A percentile compares a stretch with the other conserved stretches of the same genome.
These are phyloP conservation scores for Lippia alba DNA, from an alignment of 305 asterid species.

Conservation along the genomic window DNA sequence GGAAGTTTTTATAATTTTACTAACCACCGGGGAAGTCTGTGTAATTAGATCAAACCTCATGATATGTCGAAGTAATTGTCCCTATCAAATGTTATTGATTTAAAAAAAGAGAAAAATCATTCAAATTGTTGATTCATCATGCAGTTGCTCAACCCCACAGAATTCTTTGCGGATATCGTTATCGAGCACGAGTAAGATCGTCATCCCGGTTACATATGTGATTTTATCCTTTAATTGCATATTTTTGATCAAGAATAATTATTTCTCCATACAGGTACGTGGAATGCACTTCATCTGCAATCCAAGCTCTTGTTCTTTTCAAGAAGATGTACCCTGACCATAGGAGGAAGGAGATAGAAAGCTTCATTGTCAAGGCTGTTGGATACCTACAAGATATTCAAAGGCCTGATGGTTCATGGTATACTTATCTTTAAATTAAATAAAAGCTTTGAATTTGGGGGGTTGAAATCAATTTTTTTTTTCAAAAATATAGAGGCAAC, in stretches of 20 bases:
- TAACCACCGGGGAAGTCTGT: no score
- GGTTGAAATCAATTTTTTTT: no score
- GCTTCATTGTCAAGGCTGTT: constrained; percentile 50
- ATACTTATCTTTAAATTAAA: constrained; percentile 1
- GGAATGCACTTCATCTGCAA: constrained; percentile 73
- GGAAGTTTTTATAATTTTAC: no score
- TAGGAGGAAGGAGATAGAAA: constrained; percentile 59
- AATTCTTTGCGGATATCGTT: constrained; percentile 64
- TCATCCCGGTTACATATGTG: background rate
- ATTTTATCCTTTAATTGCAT: background rate
- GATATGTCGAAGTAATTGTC: no score
- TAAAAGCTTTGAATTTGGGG: background rate
- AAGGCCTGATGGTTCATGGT: constrained; percentile 85
- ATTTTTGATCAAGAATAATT: constrained; percentile 2
- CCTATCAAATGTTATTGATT: background rate
- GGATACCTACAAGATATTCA: constrained; percentile 62
- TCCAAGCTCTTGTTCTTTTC: constrained; percentile 67
- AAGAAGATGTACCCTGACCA: constrained; percentile 65
- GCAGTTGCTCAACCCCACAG: constrained; percentile 78
- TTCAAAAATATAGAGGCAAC: no score
- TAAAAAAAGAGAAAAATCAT: background rate
- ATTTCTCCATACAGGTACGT: constrained; percentile 50
- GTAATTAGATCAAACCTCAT: no score
- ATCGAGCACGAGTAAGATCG: constrained; percentile 79
- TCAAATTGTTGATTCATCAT: background rate